Percentiles rank a stretch among this genome's conserved stretches.
These are phyloP conservation scores for Closterium sp. DNA, from an alignment of 139 green algal species.

Conservation along the genomic window DNA sequence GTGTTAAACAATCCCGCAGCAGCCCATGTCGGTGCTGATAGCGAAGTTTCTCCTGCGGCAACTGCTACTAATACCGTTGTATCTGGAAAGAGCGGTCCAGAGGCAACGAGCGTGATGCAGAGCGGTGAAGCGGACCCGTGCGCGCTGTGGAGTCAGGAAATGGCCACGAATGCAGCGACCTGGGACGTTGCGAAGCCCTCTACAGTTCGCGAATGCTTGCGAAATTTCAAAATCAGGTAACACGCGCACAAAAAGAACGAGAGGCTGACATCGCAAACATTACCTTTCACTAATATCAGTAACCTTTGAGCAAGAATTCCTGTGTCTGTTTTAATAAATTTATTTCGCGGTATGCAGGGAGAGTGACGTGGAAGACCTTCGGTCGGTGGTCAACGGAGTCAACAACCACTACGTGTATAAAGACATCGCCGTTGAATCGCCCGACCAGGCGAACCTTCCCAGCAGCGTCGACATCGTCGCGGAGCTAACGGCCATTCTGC, in stretches of 20 bases:
- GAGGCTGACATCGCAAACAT: no score
- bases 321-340: no score
- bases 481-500: background rate
- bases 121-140: background rate
- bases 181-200: background rate
- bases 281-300: no score
- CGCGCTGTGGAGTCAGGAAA: background rate
- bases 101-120: background rate
- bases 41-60: background rate
- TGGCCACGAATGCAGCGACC: background rate
- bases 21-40: no score
- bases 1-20: no score
- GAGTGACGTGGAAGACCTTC: background rate
- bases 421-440: background rate
- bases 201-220: background rate
- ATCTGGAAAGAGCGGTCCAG: background rate
- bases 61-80: background rate
- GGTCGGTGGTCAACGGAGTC: background rate
- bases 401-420: background rate
- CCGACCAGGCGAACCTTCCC: background rate
- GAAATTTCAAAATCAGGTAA: background rate
- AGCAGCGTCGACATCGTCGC: background rate
- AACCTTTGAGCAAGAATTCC: no score
- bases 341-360: background rate
- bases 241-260: background rate